Evolutionary conservation across 305 asterid genomes (phyloP).

Genomic region (Lippia alba): DNA sequence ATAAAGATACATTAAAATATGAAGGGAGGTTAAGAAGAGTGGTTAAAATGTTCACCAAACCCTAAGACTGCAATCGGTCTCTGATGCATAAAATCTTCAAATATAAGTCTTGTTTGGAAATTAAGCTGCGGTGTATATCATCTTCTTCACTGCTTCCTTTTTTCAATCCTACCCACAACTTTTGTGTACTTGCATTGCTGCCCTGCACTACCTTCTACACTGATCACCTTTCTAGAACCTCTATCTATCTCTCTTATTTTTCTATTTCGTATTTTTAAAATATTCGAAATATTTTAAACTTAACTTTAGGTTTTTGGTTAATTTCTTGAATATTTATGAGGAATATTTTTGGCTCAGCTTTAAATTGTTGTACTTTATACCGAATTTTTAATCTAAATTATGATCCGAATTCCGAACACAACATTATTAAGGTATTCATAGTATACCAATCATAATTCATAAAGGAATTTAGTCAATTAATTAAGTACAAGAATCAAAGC

Average conservation of each 20-base stretch:
- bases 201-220: background rate
- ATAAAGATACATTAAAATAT: background rate
- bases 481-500: too few species aligned
- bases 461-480: too few species aligned
- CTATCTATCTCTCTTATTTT: background rate
- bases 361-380: too few species aligned
- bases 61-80: background rate
- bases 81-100: background rate
- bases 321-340: too few species aligned
- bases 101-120: conserved; percentile 17
- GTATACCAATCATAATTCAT: too few species aligned
- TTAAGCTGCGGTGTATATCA: background rate
- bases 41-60: conserved; percentile 37
- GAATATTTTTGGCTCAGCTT: too few species aligned
- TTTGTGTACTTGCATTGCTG: conserved; percentile 14
- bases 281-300: too few species aligned
- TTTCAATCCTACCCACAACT: conserved; percentile 31
- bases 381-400: too few species aligned
- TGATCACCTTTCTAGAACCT: conserved; percentile 11
- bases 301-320: too few species aligned
- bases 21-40: conserved; percentile 14
- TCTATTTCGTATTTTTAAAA: too few species aligned
- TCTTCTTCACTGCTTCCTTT: background rate
- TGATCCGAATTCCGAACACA: too few species aligned
- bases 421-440: too few species aligned